Percentiles rank a stretch among this genome's conserved stretches.
Evolutionary conservation across 345 rosid species (phyloP).

Genomic region (Cardiospermum halicacabum): DNA sequence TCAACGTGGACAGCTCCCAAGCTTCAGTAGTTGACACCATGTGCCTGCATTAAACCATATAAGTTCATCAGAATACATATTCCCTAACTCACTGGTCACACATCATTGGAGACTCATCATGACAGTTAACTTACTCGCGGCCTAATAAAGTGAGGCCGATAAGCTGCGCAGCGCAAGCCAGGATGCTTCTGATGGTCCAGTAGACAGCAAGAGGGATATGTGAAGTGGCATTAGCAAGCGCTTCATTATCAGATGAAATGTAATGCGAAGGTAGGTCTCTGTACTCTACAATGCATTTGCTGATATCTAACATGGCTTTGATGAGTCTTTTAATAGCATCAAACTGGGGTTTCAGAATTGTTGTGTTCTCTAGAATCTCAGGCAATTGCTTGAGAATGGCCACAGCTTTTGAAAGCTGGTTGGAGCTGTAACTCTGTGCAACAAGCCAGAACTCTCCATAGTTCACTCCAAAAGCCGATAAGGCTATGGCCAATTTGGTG

Average conservation of each 20-base stretch:
- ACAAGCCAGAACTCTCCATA: slow-evolving; percentile 84
- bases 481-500: slow-evolving; percentile 62
- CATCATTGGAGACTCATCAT: too few relatives aligned
- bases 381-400: slow-evolving; percentile 77
- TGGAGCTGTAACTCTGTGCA: slow-evolving; percentile 55
- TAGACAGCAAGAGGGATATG: slow-evolving; percentile 70
- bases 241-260: slow-evolving; percentile 37
- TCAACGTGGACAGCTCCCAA: slow-evolving; percentile 67
- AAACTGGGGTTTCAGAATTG: slow-evolving; percentile 43
- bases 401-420: slow-evolving; percentile 74
- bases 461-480: slow-evolving; percentile 77
- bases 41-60: slow-evolving; percentile 32
- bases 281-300: slow-evolving; percentile 49
- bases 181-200: slow-evolving; percentile 69
- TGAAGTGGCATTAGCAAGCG: slow-evolving; percentile 29
- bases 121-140: slow-evolving; percentile 41
- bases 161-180: slow-evolving; percentile 65
- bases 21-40: slow-evolving; percentile 48
- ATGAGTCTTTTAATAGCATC: slow-evolving; percentile 47
- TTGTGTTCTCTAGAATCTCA: slow-evolving; percentile 43
- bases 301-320: slow-evolving; percentile 56
- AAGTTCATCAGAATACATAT: background rate
- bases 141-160: slow-evolving; percentile 45
- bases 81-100: too few relatives aligned
- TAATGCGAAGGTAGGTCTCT: slow-evolving; percentile 60